phyloP scores from a whole-genome alignment of 805 yeast genomes.

The Yamadazyma laniorum region DNA sequence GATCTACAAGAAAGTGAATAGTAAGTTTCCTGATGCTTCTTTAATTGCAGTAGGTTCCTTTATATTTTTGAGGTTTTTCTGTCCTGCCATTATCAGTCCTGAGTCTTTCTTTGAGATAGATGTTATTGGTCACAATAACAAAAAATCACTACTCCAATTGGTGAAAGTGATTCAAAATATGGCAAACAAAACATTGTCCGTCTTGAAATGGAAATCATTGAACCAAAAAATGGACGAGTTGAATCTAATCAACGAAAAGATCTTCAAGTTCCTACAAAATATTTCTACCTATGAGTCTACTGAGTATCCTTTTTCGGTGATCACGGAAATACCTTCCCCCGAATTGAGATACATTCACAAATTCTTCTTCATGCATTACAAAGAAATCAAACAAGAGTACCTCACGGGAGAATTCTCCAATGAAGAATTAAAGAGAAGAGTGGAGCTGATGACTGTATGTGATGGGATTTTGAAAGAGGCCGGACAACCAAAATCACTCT shows the following conservation, averaged over 20 bases:
- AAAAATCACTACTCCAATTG: constrained; percentile 70
- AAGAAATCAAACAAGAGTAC: constrained; percentile 28
- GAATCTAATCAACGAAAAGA: constrained; percentile 24
- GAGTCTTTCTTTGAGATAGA: constrained; percentile 49
- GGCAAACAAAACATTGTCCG: constrained; percentile 74
- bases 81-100: constrained; percentile 91
- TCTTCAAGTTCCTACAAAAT: constrained; percentile 26
- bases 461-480: constrained; percentile 47
- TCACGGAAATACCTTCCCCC: constrained; percentile 30
- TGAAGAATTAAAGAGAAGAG: constrained; percentile 21
- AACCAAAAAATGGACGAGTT: constrained; percentile 40
- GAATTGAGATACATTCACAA: constrained; percentile 41
- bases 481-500: constrained; percentile 58
- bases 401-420: constrained; percentile 22
- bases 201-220: constrained; percentile 64
- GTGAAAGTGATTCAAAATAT: constrained; percentile 84
- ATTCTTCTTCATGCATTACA: constrained; percentile 35
- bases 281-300: constrained; percentile 20
- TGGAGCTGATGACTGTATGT: constrained; percentile 33
- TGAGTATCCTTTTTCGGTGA: constrained; percentile 26
- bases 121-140: constrained; percentile 31
- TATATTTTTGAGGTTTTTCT: constrained; percentile 77
- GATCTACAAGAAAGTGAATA: constrained; percentile 54
- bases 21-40: constrained; percentile 61
- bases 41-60: constrained; percentile 79